Conservation (phyloP, 202 grass and related monocot genomes). For the Cymbopogon flexuosus region DNA sequence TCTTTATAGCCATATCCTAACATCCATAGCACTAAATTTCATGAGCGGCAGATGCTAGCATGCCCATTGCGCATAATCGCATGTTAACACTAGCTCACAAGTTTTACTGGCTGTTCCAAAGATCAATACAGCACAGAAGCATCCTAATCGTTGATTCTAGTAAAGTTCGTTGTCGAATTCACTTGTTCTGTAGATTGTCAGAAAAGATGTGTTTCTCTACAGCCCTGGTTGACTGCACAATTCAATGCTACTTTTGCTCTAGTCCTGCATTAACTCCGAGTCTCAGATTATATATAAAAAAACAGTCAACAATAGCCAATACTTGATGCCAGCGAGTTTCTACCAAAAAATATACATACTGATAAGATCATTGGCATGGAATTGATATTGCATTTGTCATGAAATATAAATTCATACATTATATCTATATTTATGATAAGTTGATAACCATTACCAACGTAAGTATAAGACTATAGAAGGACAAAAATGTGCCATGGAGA, state of each 20-base stretch:
- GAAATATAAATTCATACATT: not conserved
- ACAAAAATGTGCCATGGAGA: not conserved
- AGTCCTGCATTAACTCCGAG: not conserved
- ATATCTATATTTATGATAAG: not conserved
- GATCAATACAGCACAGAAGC: not conserved
- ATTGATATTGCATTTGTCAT: not conserved
- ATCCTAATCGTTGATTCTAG: not conserved
- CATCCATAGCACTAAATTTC: not conserved
- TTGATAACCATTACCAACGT: not conserved
- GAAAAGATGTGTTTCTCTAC: not conserved
- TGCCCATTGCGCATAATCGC: not conserved
- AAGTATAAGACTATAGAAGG: not conserved
- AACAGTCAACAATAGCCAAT: not conserved
- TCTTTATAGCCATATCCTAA: not conserved
- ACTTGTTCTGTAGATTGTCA: not conserved
- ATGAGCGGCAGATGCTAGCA: not conserved
- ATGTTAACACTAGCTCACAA: not conserved
- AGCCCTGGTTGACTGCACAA: not conserved
- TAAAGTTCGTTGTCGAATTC: not conserved
- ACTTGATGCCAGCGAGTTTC: not conserved
- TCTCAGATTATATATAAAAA: not conserved
- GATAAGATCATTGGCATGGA: not conserved
- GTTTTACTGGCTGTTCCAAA: not conserved
- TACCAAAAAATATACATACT: not conserved
- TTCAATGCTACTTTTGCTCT: not conserved